Base-by-base conservation (phyloP, 1,284 basidiomycete genomes). In the Rhizoctonia solani region DNA sequence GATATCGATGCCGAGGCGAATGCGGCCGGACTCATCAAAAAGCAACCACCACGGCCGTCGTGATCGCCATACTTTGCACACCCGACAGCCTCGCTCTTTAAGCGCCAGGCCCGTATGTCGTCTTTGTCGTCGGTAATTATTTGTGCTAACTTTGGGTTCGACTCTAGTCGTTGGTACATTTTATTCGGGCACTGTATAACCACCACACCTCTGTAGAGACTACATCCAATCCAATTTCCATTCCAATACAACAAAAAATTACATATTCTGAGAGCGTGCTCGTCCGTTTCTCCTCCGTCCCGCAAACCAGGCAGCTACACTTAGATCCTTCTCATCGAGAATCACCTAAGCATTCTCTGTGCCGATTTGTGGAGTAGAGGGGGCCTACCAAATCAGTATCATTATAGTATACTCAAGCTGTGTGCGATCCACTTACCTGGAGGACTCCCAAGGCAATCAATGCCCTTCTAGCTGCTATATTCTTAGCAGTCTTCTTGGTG, bases 1-100 rank as follows among this genome's bases (percentile, higher is more conserved):
- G 90, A 92, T 74, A 82, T 91, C 41, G 90, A 92, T 73, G 87
- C 90, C 70, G 88, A 90, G 75, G 90, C 86, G 46, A 79, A 79
- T 68, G 83, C 82, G 46, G 59, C 59, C 13, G 59, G 59, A 16
- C 61, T 71, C 46, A 66, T 49, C 49, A 65, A 54, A 25, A 52
- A 54, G 21, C 67, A 44, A 16, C 49, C 66, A 14, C 37, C 55
- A 30, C 23, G 44, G 11, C 39, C 54, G 19, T 59, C 41, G 37
- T 16, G 13, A 58, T 30, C 19, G 19, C 27, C 54, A 34, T 29
- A 46, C 23, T 39, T 13, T 30, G 54, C 59, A 46, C 44, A 39
- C 44, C 55, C 44, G 54, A 21, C 13, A 58, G n/a, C n/a, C n/a
- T n/a, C n/a, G n/a, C n/a, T n/a, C n/a, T n/a, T n/a, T n/a, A n/a